These are phyloP conservation scores for Ephemerocybe angulata DNA, from an alignment of 768 basidiomycete species.

Conservation along the genomic window DNA sequence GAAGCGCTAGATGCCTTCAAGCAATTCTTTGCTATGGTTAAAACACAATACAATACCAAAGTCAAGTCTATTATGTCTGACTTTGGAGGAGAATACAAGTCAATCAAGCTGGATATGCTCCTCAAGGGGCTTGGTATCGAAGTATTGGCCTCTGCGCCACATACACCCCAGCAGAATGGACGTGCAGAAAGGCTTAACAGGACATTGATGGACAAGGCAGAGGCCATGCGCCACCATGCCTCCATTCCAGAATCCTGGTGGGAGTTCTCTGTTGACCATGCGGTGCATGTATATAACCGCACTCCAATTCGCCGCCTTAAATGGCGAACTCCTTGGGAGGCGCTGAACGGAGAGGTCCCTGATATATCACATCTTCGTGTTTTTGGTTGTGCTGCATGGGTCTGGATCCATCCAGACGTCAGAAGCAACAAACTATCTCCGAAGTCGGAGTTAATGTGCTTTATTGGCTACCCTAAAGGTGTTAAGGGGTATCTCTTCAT, in stretches of 20 bases:
- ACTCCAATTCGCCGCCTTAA: conserved; percentile 19
- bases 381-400: conserved; percentile 26
- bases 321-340: conserved; percentile 12
- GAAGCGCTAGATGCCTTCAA: neutral
- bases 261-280: conserved; percentile 19
- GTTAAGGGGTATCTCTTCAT: conserved; percentile 1
- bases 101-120: neutral
- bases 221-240: conserved; percentile 4
- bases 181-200: conserved; percentile 1
- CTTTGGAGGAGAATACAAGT: conserved; percentile 13
- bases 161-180: conserved; percentile 5
- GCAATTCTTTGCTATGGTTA: neutral
- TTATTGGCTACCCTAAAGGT: conserved; percentile 15
- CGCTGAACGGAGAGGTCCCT: conserved; percentile 10
- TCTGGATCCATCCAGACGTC: conserved; percentile 14
- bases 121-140: neutral
- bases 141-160: neutral
- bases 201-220: conserved; percentile 4
- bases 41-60: neutral
- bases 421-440: conserved; percentile 17
- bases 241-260: conserved; percentile 17
- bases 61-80: conserved; percentile 11
- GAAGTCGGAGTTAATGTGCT: conserved; percentile 18
- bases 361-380: conserved; percentile 20
- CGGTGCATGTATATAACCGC: conserved; percentile 26